phyloP scores from a whole-genome alignment of 352 stramenopile genomes.

The Phytophthora tentaculata region DNA sequence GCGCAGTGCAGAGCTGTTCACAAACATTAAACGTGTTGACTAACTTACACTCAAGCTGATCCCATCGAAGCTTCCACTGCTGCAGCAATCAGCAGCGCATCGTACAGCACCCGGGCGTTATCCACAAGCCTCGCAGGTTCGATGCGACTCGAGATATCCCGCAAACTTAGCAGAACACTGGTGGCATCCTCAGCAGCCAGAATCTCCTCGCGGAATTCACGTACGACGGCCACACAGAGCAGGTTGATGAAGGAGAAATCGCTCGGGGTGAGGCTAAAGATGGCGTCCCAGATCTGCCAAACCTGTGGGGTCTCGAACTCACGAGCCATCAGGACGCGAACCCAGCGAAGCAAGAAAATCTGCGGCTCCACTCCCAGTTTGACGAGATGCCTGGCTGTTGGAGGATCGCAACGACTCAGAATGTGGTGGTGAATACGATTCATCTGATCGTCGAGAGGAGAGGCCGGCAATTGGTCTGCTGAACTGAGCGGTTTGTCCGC shows the following conservation, averaged over 20 bases:
- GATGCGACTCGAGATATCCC: slow-evolving; percentile 59
- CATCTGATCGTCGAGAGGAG: slow-evolving; percentile 75
- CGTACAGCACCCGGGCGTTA: slow-evolving; percentile 67
- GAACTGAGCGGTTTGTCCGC: slow-evolving; percentile 32
- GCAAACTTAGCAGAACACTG: slow-evolving; percentile 60
- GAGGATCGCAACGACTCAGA: slow-evolving; percentile 65
- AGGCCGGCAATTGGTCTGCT: slow-evolving; percentile 42
- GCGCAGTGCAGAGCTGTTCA: background rate
- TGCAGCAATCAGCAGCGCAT: slow-evolving; percentile 67
- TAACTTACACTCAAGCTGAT: slow-evolving; percentile 19
- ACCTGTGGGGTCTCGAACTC: slow-evolving; percentile 80
- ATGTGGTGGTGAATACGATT: slow-evolving; percentile 77
- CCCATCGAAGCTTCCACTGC: slow-evolving; percentile 56
- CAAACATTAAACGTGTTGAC: slow-evolving; percentile 1
- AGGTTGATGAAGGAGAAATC: slow-evolving; percentile 84
- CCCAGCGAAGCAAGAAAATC: slow-evolving; percentile 78
- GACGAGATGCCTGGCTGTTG: slow-evolving; percentile 57
- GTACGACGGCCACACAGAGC: slow-evolving; percentile 75
- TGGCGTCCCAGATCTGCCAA: slow-evolving; percentile 82
- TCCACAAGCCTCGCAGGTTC: slow-evolving; percentile 59
- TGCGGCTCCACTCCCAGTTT: slow-evolving; percentile 64
- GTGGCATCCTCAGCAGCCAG: slow-evolving; percentile 65
- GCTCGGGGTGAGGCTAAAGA: slow-evolving; percentile 71
- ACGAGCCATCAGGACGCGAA: slow-evolving; percentile 78
- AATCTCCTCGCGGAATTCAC: slow-evolving; percentile 71